Percentiles rank a stretch among this genome's conserved stretches.
These are phyloP conservation scores for Lachnellula arida DNA, from an alignment of 2,329 filamentous ascomycete species.

Conservation along the genomic window DNA sequence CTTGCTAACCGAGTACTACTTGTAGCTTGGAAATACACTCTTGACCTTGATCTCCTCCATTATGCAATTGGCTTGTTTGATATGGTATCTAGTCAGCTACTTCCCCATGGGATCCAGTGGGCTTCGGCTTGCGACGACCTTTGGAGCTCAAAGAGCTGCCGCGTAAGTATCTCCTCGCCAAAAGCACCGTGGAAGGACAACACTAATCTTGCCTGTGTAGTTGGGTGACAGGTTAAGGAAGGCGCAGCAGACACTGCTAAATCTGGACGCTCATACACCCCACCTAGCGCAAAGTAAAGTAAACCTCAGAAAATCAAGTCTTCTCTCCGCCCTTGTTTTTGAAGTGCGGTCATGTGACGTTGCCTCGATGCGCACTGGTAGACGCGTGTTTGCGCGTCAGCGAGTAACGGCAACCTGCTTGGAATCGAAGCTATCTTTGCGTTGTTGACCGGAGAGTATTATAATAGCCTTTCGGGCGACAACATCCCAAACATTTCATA, in stretches of 20 bases:
- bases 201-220: neutral
- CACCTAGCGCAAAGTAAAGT: neutral
- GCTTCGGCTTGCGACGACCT: constrained; percentile 77
- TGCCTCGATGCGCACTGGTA: neutral
- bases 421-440: neutral
- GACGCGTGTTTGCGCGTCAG: neutral
- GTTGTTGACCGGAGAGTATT: neutral
- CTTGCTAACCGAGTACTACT: constrained; percentile 17
- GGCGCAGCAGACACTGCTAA: neutral
- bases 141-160: constrained; percentile 77
- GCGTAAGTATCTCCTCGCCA: constrained; percentile 35
- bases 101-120: constrained; percentile 95
- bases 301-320: neutral
- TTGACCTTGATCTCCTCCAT: constrained; percentile 82
- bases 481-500: neutral
- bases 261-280: neutral
- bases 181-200: neutral
- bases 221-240: constrained; percentile 72
- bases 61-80: constrained; percentile 73
- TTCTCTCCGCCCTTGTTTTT: neutral
- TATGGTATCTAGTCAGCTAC: constrained; percentile 96
- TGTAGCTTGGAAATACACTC: constrained; percentile 74
- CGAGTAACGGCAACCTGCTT: neutral
- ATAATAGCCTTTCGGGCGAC: neutral
- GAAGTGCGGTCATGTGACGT: neutral